Base-by-base conservation (phyloP, 2,329 filamentous ascomycete species). In the Sporothrix mexicana region DNA sequence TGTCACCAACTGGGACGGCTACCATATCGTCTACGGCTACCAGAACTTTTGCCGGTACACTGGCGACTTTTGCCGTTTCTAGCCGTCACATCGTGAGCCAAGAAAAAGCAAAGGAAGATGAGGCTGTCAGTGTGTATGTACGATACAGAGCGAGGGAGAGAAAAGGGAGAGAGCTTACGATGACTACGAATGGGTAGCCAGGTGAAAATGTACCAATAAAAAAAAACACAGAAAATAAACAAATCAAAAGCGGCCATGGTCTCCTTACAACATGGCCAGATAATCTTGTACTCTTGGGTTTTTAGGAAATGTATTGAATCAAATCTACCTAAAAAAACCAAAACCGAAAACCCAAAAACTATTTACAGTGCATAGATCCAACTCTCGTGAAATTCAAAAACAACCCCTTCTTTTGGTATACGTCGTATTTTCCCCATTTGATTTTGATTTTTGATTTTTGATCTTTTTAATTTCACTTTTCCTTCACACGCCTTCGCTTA, bases 361-460 rank as follows among this genome's bases (percentile, higher is more conserved):
- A 47, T 66, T 66, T 66, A 66, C 61, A 66, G 47, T 66, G 61
- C 17, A 25, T 17, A 25, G 61, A 66, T 47, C 1, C 7, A 2
- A 9, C n/a, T 36, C 30, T 36, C 30, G 3, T 36, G 5, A 66
- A 66, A 45, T 17, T 66, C 41, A 66, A 47, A 66, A 20, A 36
- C 20, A 9, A 2, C 10, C 61, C 61, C 61, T 25, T 66, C 61
- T 17, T 43, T 47, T 47, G 61, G 61, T 66, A 66, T 66, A 53
- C 64, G 47, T 20, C 62, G 45, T 68, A 20, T 36, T 10, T 51
- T 55, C n/a, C 9, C n/a, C 30, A n/a, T 45, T 17, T 55, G n/a
- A 23, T 20, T 36, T 47, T n/a, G 1, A 51, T 55, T 23, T 68
- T 45, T 43, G 15, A 12, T 15, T 47, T 13, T n/a, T n/a, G n/a